Conservation (phyloP, 176 grass and related monocot species). For the Oryza glaberrima region DNA sequence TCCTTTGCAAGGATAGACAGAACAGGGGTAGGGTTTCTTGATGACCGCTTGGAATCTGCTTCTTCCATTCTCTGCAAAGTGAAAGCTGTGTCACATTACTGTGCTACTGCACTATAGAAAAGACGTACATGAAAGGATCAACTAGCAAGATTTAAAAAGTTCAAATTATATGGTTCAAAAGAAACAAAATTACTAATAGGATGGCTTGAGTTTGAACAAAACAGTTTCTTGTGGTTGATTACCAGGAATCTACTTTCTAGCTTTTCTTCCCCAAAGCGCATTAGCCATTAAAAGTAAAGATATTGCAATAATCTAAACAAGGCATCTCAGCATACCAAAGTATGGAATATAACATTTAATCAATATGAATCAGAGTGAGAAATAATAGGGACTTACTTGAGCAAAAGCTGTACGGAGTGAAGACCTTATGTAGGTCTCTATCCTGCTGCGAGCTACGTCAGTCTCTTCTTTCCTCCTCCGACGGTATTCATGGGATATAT, state of each 20-base stretch:
- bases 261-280: conserved; percentile 12
- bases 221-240: not conserved
- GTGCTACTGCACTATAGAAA: not conserved
- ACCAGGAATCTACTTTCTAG: not conserved
- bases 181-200: conserved; percentile 17
- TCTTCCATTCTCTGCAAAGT: conserved; percentile 95
- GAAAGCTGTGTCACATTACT: conserved; percentile 38
- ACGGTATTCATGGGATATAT: conserved; percentile 97
- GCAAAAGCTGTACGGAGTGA: conserved; percentile 96
- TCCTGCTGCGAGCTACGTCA: conserved; percentile 83
- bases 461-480: conserved; percentile 90
- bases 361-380: conserved; percentile 24
- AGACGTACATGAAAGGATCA: not conserved
- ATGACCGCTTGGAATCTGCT: conserved; percentile 89
- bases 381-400: conserved; percentile 62
- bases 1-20: conserved; percentile 94
- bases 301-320: conserved; percentile 31
- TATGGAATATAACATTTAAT: conserved; percentile 1
- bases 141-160: conserved; percentile 15
- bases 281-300: not conserved
- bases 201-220: conserved; percentile 20
- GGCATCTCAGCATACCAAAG: not conserved
- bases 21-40: conserved; percentile 72
- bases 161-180: conserved; percentile 13
- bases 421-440: conserved; percentile 92